Percentiles rank a stretch among this genome's conserved stretches.
phyloP scores from a whole-genome alignment of 2,329 filamentous ascomycete genomes.

The Aspergillus ochraceus region DNA sequence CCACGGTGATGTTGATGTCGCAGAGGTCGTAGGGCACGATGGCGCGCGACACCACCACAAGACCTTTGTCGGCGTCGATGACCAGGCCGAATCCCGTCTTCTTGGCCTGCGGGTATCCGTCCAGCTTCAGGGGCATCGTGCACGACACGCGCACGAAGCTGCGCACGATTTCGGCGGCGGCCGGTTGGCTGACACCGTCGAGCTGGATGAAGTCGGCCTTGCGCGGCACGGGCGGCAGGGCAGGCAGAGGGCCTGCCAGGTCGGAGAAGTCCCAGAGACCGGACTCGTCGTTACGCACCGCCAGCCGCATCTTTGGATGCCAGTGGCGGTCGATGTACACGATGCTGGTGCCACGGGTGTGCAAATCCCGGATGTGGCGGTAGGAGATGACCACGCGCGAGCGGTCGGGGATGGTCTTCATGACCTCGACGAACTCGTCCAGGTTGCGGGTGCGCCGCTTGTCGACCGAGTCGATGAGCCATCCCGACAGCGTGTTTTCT shows the following conservation, averaged over 20 bases:
- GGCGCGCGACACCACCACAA: constrained; percentile 90
- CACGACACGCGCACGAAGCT: constrained; percentile 94
- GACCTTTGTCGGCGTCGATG: constrained; percentile 93
- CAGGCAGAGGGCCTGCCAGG: constrained; percentile 76
- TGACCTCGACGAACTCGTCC: constrained; percentile 84
- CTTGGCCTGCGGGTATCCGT: constrained; percentile 93
- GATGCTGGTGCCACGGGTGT: constrained; percentile 91
- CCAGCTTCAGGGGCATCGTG: constrained; percentile 91
- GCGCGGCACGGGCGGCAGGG: constrained; percentile 67
- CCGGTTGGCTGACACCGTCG: constrained; percentile 81
- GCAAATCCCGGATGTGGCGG: constrained; percentile 90
- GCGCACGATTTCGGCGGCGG: constrained; percentile 87
- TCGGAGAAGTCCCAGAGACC: constrained; percentile 95
- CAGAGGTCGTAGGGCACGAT: constrained; percentile 96
- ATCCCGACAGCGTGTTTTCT: constrained; percentile 85
- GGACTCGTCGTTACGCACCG: constrained; percentile 82
- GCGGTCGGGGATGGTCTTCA: constrained; percentile 78
- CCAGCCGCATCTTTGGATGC: constrained; percentile 91
- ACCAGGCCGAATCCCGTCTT: constrained; percentile 96
- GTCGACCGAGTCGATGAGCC: constrained; percentile 90
- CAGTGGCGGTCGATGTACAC: constrained; percentile 93
- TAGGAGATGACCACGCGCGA: constrained; percentile 91
- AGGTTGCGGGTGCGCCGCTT: constrained; percentile 88
- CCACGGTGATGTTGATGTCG: constrained; percentile 93
- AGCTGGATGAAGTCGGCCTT: constrained; percentile 91